phyloP scores from a whole-genome alignment of 2,329 filamentous ascomycete species.

The Cryphonectria nitschkei region DNA sequence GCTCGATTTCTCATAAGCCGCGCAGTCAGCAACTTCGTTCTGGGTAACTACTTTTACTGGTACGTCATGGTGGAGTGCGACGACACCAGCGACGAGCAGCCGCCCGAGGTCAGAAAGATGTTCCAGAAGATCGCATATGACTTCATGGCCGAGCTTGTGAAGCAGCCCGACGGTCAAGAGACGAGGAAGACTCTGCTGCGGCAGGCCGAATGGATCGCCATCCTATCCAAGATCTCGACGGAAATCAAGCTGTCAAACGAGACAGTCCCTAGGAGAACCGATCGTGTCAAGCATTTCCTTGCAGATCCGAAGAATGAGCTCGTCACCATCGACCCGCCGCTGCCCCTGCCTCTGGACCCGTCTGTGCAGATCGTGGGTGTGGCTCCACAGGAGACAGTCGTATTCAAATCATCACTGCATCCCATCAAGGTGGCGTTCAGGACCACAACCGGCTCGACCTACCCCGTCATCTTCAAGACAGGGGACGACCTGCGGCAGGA shows the following conservation, averaged over 20 bases:
- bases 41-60: conserved; percentile 97
- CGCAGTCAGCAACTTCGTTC: conserved; percentile 82
- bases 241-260: conserved; percentile 83
- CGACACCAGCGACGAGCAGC: conserved; percentile 76
- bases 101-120: conserved; percentile 75
- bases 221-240: conserved; percentile 85
- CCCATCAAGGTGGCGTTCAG: conserved; percentile 92
- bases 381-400: conserved; percentile 80
- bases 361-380: conserved; percentile 78
- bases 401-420: conserved; percentile 94
- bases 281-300: conserved; percentile 81
- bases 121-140: conserved; percentile 95
- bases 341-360: conserved; percentile 88
- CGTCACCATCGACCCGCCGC: conserved; percentile 77
- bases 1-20: conserved; percentile 87
- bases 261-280: conserved; percentile 77
- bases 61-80: conserved; percentile 98
- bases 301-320: conserved; percentile 91
- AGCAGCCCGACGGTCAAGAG: conserved; percentile 69
- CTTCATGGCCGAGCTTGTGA: conserved; percentile 88
- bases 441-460: conserved; percentile 74
- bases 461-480: conserved; percentile 95
- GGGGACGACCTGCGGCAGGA: conserved; percentile 96
- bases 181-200: conserved; percentile 76
- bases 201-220: conserved; percentile 86